Conservation (phyloP, 2,329 filamentous ascomycete genomes). For the Monosporascus sp. region DNA sequence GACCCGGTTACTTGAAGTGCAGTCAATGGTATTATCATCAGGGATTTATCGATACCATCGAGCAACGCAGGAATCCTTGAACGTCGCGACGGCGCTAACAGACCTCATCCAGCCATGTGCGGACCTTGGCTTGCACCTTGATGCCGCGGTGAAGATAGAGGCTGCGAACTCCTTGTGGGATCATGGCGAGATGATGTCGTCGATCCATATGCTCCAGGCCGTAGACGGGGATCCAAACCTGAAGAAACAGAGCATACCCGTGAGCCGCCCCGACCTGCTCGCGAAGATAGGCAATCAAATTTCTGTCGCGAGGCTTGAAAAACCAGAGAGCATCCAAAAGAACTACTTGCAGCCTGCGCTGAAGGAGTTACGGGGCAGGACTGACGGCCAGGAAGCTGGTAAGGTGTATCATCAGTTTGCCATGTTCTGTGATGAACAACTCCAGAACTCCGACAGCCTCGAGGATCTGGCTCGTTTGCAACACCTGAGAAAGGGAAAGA, state of each 20-base stretch:
- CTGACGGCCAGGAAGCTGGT: constrained; percentile 68
- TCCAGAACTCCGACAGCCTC: constrained; percentile 77
- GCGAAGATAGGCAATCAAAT: constrained; percentile 85
- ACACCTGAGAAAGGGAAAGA: constrained; percentile 73
- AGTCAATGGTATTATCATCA: constrained; percentile 71
- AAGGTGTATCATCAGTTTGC: constrained; percentile 94
- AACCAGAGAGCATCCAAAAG: constrained; percentile 82
- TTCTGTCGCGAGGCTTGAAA: constrained; percentile 84
- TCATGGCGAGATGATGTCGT: constrained; percentile 81
- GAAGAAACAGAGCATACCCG: constrained; percentile 62
- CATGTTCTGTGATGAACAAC: constrained; percentile 87
- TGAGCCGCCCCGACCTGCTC: constrained; percentile 73
- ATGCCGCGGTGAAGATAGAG: constrained; percentile 73
- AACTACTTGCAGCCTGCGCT: constrained; percentile 82
- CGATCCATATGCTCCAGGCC: constrained; percentile 80
- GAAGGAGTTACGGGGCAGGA: constrained; percentile 66
- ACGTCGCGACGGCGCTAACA: constrained; percentile 76
- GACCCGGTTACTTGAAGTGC: constrained; percentile 67
- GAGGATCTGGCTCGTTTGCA: constrained; percentile 81
- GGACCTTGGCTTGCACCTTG: constrained; percentile 67
- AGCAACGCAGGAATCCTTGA: constrained; percentile 79
- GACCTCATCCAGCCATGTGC: constrained; percentile 67
- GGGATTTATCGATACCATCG: constrained; percentile 73
- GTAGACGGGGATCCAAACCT: constrained; percentile 59
- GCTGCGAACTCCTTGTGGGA: constrained; percentile 90